Percentiles rank a stretch among this genome's conserved stretches.
Conservation (phyloP, 1,284 basidiomycete species). For the Lentinula novae-zelandiae region DNA sequence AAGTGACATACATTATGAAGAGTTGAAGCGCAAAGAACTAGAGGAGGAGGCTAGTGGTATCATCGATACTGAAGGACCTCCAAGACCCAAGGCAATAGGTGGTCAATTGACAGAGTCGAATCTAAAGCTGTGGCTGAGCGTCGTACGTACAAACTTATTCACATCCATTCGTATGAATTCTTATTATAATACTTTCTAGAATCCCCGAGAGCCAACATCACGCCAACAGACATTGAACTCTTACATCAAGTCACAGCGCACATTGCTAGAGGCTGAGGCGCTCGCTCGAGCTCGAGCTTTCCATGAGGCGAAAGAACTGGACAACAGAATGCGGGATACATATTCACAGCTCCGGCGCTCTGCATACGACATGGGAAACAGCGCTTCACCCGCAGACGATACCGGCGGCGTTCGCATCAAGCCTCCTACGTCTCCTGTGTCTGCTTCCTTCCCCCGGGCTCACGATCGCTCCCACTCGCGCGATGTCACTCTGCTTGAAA, state of each 20-base stretch:
- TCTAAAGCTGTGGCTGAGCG: constrained; percentile 82
- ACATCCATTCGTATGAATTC: constrained; percentile 4
- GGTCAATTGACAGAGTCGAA: constrained; percentile 75
- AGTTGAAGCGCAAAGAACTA: constrained; percentile 72
- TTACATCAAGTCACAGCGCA: constrained; percentile 70
- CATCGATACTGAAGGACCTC: constrained; percentile 38
- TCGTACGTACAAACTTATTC: constrained; percentile 47
- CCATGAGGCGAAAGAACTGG: constrained; percentile 71
- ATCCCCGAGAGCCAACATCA: constrained; percentile 76
- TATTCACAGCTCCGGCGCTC: constrained; percentile 76
- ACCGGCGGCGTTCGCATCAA: constrained; percentile 63
- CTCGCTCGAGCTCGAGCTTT: constrained; percentile 69
- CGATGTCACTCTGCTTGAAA: constrained; percentile 77
- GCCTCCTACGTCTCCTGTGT: constrained; percentile 45
- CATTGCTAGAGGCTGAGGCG: constrained; percentile 71
- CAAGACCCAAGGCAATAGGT: constrained; percentile 60
- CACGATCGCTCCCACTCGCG: constrained; percentile 54
- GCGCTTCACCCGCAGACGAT: constrained; percentile 47
- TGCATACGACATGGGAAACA: constrained; percentile 59
- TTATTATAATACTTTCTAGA: constrained; percentile 39
- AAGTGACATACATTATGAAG: constrained; percentile 81
- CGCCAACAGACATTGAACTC: constrained; percentile 65
- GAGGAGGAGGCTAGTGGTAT: constrained; percentile 59
- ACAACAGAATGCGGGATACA: constrained; percentile 71
- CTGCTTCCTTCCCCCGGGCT: constrained; percentile 27